Evolutionary conservation across 495 filamentous ascomycete genomes (phyloP).

Genomic region (Bombardia bombarda): DNA sequence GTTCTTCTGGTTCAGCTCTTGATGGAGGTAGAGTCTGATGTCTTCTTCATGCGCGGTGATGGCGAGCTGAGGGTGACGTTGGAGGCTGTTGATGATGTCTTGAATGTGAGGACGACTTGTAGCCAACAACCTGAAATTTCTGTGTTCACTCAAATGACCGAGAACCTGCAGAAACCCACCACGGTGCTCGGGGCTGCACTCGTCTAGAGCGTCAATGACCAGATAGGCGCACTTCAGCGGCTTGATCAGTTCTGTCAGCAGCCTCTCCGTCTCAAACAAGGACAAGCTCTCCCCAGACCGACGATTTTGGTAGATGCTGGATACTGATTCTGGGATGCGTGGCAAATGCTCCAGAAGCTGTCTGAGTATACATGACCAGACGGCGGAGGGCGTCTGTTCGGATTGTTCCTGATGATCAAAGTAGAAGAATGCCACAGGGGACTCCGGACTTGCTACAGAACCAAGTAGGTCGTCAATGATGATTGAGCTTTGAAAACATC

Average conservation of each 20-base stretch:
- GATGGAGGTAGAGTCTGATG: not conserved
- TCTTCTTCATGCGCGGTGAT: not conserved
- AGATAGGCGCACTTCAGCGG: not conserved
- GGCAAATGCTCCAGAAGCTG: not conserved
- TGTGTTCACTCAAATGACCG: not conserved
- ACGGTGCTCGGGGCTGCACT: not conserved
- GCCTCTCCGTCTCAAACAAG: too few relatives aligned
- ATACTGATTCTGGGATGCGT: not conserved
- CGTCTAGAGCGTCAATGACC: not conserved
- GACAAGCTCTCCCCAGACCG: too few relatives aligned
- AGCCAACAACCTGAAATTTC: not conserved
- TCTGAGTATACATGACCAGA: not conserved
- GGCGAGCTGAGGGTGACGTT: not conserved
- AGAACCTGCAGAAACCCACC: not conserved
- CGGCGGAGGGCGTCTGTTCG: not conserved
- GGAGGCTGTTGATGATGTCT: not conserved
- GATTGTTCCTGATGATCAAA: not conserved
- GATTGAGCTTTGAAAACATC: too few relatives aligned
- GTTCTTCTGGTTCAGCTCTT: not conserved
- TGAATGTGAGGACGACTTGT: not conserved
- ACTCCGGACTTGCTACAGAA: not conserved
- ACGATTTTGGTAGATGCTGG: too few relatives aligned
- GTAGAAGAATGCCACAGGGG: not conserved
- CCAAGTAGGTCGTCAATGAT: not conserved
- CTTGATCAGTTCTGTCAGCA: too few relatives aligned